Evolutionary conservation across 2,329 filamentous ascomycete species (phyloP), one percentile per base, ranked within the genome.

Genomic region (Epichloe hybrida): DNA sequence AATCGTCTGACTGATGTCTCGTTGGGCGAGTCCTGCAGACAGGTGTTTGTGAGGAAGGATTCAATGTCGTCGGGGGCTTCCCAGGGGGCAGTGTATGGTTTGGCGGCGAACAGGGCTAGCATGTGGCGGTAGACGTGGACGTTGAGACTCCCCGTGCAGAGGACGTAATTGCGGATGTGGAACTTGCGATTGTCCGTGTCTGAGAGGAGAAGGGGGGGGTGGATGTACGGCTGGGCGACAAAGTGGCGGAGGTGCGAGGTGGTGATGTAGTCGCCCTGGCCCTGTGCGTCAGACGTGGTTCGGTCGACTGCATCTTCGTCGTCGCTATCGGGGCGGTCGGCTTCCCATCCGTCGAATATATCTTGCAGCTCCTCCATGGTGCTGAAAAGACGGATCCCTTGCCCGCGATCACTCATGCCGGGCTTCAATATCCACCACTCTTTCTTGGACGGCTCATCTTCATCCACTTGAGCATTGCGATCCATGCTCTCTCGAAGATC

Each of bases 381-480:
- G 59, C 81, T 86, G 66, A 98, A 98, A 0, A 98, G 72, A 39
- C 88, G 73, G 52, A 98, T 96, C 1, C 93, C 93, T 64, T 96
- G 90, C 0, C 91, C 93, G 23, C 91, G 79, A 64, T 98, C 93
- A 65, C 88, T 95, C 93, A 98, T 97, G 8, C 91, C 86, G 0
- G 93, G 91, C 69, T 98, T 98, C 53, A 98, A 67, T 57, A 98
- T 97, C 93, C 93, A 98, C 91, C 91, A 98, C 64, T 94, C 81
- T 53, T 77, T 75, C 41, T 76, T 69, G 36, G 34, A 50, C 0
- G 51, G 41, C 34, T 67, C 54, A 0, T 51, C 58, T 2, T 59
- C 57, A 3, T 50, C 47, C 2, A 52, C 54, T 12, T 56, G 56
- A 12, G 66, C 67, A 58, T 95, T 95, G 44, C 73, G 74, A 35